Evolutionary conservation across 257 asterid genomes (phyloP), one percentile per base, ranked within the genome.

Genomic region (Nicotiana attenuata): DNA sequence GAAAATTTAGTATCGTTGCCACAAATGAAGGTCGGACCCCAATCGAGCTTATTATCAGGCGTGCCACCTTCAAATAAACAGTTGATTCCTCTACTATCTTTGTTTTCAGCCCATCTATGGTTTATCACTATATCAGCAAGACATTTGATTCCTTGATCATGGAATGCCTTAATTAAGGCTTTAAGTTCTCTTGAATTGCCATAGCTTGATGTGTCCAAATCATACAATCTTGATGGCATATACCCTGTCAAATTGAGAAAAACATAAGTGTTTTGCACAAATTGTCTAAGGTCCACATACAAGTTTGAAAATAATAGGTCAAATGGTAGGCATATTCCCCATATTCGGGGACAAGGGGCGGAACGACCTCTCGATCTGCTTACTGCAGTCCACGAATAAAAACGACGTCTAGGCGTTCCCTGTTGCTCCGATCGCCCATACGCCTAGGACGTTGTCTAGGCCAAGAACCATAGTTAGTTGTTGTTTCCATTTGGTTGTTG

Each of bases 21-120:
- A 88, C 97, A 93, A 66, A 95, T 95, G 81, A 85, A 86, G 1
- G 89, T 84, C 0, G 98, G 93, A 2, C 95, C 95, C 98, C 98
- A 95, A 75, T 93, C 97, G 10, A 95, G 95, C 38, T 93, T 97
- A 35, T 65, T 86, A 66, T 92, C 98, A 7, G 92, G 77, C 0
- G 96, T 93, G 33, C 98, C 98, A 16, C 98, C 98, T 55, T 93
- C 98, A 76, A 93, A 95, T 80, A 93, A 81, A 87, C 86, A 63
- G 68, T 88, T 89, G 16, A 87, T 85, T 29, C 98, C 97, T 29
- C 92, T 84, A n/a, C 81, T 16, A 53, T 95, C 97, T 82, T 89
- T 60, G 29, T 65, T 86, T 52, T 91, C 98, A 17, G 93, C 98
- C 3, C 88, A 76, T 73, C 97, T 78, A 85, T 95, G 98, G 91